Base-by-base conservation (phyloP, 1,284 basidiomycete genomes). In the Malassezia furfur region DNA sequence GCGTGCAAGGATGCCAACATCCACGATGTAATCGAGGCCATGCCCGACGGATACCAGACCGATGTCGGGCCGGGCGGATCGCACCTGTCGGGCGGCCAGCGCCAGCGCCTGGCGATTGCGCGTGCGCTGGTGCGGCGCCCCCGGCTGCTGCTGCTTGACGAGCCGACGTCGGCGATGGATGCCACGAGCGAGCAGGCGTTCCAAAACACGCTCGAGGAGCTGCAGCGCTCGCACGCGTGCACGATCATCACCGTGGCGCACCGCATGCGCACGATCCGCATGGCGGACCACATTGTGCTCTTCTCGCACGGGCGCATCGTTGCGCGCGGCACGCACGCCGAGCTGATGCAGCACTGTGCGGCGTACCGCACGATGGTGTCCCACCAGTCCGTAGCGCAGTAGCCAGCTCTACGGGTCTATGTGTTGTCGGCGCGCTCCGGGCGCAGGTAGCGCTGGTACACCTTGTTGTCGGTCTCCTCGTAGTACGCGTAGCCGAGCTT, bases 11-110 rank as follows among this genome's bases (percentile, higher is more conserved):
- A 64, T 9, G 70, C 70, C 10, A 62, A 68, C 22, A 67, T 70
- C 1, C 66, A 74, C 58, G 87, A 91, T 58, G 94, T 96, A 77
- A 86, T 96, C 75, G 55, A 59, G 30, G 83, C 83, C 0, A 77
- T 98, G 10, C 93, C 93, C 1, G 81, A 91, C 62, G 87, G 87
- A 48, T 93, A 91, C 72, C 85, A 91, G 36, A 93, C 89, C 2
- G 81, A 89, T 66, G 88, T 93, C 45, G 94, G 93, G 61, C 87
- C 89, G 48, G 94, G 94, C 76, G 93, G 93, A 10, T 85, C 85
- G 7, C 89, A 91, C 6, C 60, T 74, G 7, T 67, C 63, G 0
- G 72, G 72, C 17, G 72, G 72, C 8, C 72, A 74, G 57, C 58
- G 68, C 30, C 70, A 72, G 54, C 60, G 72, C 30, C 53, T 74